Conservation (phyloP, 805 yeast species). For the Wickerhamomyces alni region DNA sequence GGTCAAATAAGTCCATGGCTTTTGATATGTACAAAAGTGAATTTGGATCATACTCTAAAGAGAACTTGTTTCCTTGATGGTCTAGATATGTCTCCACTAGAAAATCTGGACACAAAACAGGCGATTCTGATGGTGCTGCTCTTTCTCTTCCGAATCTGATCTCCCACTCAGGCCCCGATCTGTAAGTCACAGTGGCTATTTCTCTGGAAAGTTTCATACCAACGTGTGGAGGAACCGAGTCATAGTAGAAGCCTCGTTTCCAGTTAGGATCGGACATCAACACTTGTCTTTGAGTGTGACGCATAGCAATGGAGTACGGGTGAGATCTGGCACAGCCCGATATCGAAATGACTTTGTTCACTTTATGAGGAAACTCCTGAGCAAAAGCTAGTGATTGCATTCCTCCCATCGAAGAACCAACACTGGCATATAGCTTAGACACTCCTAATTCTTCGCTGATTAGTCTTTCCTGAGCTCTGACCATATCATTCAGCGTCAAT, state of each 20-base stretch:
- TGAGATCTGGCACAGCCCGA: conserved; percentile 93
- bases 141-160: conserved; percentile 83
- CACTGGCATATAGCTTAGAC: conserved; percentile 61
- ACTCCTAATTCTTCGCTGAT: conserved; percentile 59
- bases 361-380: conserved; percentile 73
- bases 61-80: conserved; percentile 93
- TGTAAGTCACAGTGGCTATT: conserved; percentile 88
- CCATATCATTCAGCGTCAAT: conserved; percentile 83
- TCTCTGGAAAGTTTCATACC: conserved; percentile 95
- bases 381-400: conserved; percentile 92
- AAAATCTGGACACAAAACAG: conserved; percentile 91
- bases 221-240: conserved; percentile 76
- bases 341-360: conserved; percentile 68
- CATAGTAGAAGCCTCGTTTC: conserved; percentile 87
- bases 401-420: conserved; percentile 98
- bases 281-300: conserved; percentile 90
- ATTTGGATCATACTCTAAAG: conserved; percentile 86
- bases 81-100: conserved; percentile 88
- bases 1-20: conserved; percentile 92
- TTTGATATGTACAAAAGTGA: conserved; percentile 82
- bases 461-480: conserved; percentile 75
- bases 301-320: conserved; percentile 89
- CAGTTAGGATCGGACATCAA: conserved; percentile 93
- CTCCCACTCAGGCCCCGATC: conserved; percentile 98
- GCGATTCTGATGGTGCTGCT: conserved; percentile 69